Base-by-base conservation (phyloP, 768 basidiomycete species). In the Tricholoma bakamatsutake region DNA sequence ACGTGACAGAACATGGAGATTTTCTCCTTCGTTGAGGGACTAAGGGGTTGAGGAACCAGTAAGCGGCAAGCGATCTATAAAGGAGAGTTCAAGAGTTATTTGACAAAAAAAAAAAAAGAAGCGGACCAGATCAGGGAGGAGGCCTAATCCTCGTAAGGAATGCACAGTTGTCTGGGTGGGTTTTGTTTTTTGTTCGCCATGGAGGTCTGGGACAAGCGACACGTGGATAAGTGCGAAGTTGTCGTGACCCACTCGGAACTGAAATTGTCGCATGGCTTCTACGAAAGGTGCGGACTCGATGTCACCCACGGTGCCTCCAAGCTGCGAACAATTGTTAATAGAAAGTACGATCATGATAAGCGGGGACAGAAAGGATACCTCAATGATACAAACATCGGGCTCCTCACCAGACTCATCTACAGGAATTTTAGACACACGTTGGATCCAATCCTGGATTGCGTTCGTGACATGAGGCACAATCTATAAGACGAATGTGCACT, bases 1-100 rank as follows among this genome's bases (percentile, higher is more conserved):
- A 99, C 96, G 65, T 99, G 96, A 71, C 96, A 98, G 80, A 98
- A 98, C 95, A 98, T 98, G 58, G 93, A 93, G 40, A 99, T 96
- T 71, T 99, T 99, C 65, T 87, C 81, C 72, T 94, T 96, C 34
- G 95, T 96, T 0, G 89, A 80, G 13, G 82, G 78, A 53, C 87
- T 82, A n/a, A 99, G 77, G 0, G 90, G 87, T 59, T 89, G 80
- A 17, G 88, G 85, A 57, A 88, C 85, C 52, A 90, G 74, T 31
- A 93, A 74, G 39, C 96, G 87, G 70, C 96, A 98, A 0, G 96
- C 96, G 64, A 99, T 96, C 94, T 97, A 47, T 17, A 30, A 30
- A 7, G 9, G 9, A 46, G 11, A 11, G 31, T 42, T 53, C 49
- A 18, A 45, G 18, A 4, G 2, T 28, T 21, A 31, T 31, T 13